Evolutionary conservation across 1,284 basidiomycete genomes (phyloP).

Genomic region (Rhodotorula mucilaginosa): DNA sequence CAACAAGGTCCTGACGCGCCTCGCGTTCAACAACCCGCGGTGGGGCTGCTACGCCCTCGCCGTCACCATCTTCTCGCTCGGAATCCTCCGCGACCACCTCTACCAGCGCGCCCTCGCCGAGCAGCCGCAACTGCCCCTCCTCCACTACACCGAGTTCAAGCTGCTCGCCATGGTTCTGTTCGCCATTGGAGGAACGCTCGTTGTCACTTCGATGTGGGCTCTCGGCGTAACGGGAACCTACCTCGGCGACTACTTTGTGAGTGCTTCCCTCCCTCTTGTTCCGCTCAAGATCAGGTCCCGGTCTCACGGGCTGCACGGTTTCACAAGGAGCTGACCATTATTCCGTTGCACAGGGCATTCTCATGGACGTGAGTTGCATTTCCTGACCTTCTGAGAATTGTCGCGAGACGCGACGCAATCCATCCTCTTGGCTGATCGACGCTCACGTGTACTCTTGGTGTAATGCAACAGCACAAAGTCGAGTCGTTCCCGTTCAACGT

Average conservation of each 20-base stretch:
- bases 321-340: background rate
- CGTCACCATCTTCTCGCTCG: constrained; percentile 81
- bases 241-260: constrained; percentile 75
- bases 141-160: constrained; percentile 61
- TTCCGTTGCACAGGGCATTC: constrained; percentile 63
- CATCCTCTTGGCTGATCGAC: background rate
- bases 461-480: constrained; percentile 47
- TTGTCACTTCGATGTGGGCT: constrained; percentile 84
- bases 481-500: constrained; percentile 89
- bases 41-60: constrained; percentile 87
- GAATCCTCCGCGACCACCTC: constrained; percentile 81
- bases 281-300: no score
- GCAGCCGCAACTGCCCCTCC: constrained; percentile 59
- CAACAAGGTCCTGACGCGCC: constrained; percentile 78
- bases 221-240: constrained; percentile 78
- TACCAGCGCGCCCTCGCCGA: constrained; percentile 69
- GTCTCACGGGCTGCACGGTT: no score
- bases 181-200: constrained; percentile 70
- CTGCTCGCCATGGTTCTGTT: constrained; percentile 66
- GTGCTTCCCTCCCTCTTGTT: background rate
- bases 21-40: constrained; percentile 70
- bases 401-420: no score
- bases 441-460: background rate
- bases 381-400: background rate
- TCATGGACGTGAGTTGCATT: constrained; percentile 68